Percentiles rank a stretch among this genome's conserved stretches.
Conservation (phyloP, 441 rosid species). For the Populus trichocarpa region DNA sequence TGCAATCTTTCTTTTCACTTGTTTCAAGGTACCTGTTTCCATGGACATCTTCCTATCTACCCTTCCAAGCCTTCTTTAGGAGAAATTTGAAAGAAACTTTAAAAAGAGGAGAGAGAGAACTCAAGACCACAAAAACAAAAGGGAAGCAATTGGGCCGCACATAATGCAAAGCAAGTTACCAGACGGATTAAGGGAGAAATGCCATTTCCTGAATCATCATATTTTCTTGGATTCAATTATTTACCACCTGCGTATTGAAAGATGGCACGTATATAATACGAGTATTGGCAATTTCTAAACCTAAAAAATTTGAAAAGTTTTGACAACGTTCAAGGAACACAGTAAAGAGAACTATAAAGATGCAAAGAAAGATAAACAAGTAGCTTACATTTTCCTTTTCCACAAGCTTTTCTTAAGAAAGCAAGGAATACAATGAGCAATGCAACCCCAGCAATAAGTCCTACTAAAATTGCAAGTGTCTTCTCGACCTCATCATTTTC, state of each 20-base stretch:
- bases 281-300: not conserved
- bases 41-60: conserved; percentile 20
- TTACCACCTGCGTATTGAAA: conserved; percentile 37
- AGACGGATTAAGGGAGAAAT: not conserved
- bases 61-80: conserved; percentile 14
- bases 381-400: conserved; percentile 48
- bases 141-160: conserved; percentile 16
- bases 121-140: conserved; percentile 18
- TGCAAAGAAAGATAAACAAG: not conserved
- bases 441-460: conserved; percentile 67
- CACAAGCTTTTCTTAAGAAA: conserved; percentile 54
- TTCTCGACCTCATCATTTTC: conserved; percentile 58
- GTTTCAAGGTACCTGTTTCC: conserved; percentile 30
- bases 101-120: not conserved
- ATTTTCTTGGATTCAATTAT: conserved; percentile 17
- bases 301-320: not conserved
- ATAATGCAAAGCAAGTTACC: conserved; percentile 16
- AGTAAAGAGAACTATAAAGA: conserved; percentile 4
- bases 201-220: conserved; percentile 3
- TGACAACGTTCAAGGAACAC: not conserved
- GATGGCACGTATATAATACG: not conserved
- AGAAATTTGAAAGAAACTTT: conserved; percentile 14
- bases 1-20: conserved; percentile 24
- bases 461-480: conserved; percentile 76
- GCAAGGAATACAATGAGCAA: conserved; percentile 66